Base-by-base conservation (phyloP, 345 rosid genomes). In the Brassica napus region DNA sequence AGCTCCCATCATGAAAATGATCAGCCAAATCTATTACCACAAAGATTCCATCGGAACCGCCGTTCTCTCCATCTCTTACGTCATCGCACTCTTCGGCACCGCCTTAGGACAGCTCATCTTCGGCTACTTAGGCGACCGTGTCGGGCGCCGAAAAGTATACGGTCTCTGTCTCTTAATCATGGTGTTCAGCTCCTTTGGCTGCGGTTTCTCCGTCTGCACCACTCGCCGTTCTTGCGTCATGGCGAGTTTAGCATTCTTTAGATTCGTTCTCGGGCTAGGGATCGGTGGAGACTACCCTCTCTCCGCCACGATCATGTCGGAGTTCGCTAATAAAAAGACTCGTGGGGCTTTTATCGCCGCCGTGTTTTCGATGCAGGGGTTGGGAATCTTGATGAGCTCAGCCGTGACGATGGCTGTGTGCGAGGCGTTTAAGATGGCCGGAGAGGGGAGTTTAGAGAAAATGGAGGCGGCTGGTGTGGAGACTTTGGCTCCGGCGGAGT, bases 221-320 rank as follows among this genome's bases (percentile, higher is more conserved):
- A 85, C 86, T 10, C 74, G 75, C 8, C 62, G 77, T 0, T 79
- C 82, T 30, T 89, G 94, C 28, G 97, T 91, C 37, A 79, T 91
- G 61, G 73, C 30, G 0, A 89, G 91, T 69, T 78, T 91, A 0
- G 88, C 86, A 8, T 83, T 89, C 69, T 91, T 87, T 81, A 79
- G 97, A 74, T 89, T 91, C 76, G 59, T 87, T 44, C 76, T 91
- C 7, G 97, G 97, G 0, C 44, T 91, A 0, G 94, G 97, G 1
- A 91, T 91, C 44, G 97, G 97, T 0, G 97, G 97, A 0, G 97
- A 91, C 60, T 91, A 91, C 28, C 97, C 94, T 1, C 79, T 91
- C 7, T 91, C 97, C 0, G 97, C 94, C 0, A 89, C 94, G 7
- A 89, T 91, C 71, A 91, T 91, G 91, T 91, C 94, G 58, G 97